A percentile compares a stretch with the other conserved stretches of the same genome.
Evolutionary conservation across 805 yeast species (phyloP).

Genomic region (Wickerhamomyces rabaulensis): DNA sequence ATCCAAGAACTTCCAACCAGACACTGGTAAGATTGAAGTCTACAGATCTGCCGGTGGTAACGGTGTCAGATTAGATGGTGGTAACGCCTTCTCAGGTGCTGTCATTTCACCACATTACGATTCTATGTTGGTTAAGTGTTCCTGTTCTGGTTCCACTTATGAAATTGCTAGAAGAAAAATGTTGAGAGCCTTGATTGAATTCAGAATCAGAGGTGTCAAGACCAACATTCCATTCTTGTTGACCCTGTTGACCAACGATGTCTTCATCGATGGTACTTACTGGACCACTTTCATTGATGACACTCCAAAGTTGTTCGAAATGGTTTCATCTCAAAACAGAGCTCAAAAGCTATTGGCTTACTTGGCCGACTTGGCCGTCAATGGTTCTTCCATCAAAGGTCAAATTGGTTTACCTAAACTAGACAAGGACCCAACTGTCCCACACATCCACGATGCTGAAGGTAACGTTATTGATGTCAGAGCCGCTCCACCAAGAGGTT

Average conservation of each 20-base stretch:
- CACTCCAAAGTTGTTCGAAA: slow-evolving; percentile 91
- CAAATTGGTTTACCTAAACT: slow-evolving; percentile 91
- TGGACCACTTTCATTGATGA: slow-evolving; percentile 99
- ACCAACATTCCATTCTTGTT: slow-evolving; percentile 95
- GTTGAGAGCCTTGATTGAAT: slow-evolving; percentile 94
- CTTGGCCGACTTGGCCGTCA: slow-evolving; percentile 89
- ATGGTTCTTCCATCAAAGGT: slow-evolving; percentile 94
- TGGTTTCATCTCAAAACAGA: slow-evolving; percentile 93
- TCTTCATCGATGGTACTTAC: slow-evolving; percentile 80
- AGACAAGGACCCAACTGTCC: slow-evolving; percentile 67
- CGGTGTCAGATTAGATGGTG: slow-evolving; percentile 98
- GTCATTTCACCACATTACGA: slow-evolving; percentile 96
- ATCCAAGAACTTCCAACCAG: slow-evolving; percentile 93
- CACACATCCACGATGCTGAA: slow-evolving; percentile 56
- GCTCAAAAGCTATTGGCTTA: slow-evolving; percentile 91
- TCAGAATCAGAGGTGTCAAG: slow-evolving; percentile 98
- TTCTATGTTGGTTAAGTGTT: slow-evolving; percentile 96
- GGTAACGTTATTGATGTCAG: slow-evolving; percentile 60
- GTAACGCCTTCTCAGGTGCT: slow-evolving; percentile 96
- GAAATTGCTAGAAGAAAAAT: slow-evolving; percentile 97
- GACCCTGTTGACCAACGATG: slow-evolving; percentile 84
- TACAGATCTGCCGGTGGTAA: slow-evolving; percentile 99
- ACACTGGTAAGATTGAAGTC: slow-evolving; percentile 96
- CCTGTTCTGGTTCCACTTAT: slow-evolving; percentile 94
- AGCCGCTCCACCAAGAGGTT: slow-evolving; percentile 61